Conservation (phyloP, 192 early-diverging fungal genomes). For the Podila verticillata region DNA sequence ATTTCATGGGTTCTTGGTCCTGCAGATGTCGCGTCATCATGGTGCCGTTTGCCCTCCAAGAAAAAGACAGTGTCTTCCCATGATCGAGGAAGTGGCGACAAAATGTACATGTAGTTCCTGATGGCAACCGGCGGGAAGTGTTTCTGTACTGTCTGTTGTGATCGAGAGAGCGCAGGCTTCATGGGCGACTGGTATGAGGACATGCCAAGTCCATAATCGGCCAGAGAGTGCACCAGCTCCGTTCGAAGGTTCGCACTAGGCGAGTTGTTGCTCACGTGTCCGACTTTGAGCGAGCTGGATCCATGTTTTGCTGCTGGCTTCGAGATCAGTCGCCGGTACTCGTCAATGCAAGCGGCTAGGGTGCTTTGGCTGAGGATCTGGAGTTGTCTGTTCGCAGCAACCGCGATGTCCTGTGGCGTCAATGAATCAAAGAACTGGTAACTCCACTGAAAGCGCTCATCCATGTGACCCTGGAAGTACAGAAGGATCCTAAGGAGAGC, state of each 20-base stretch:
- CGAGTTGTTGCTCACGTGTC: neutral
- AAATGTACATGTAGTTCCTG: conserved; percentile 37
- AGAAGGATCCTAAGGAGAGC: conserved; percentile 22
- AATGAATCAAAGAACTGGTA: conserved; percentile 35
- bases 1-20: conserved; percentile 22
- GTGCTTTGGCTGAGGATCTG: conserved; percentile 14
- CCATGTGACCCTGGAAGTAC: conserved; percentile 41
- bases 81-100: conserved; percentile 27
- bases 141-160: conserved; percentile 38
- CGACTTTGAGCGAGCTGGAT: neutral
- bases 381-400: conserved; percentile 14
- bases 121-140: conserved; percentile 40
- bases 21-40: neutral
- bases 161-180: conserved; percentile 14
- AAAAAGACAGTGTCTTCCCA: conserved; percentile 30
- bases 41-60: conserved; percentile 14
- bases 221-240: conserved; percentile 31
- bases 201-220: conserved; percentile 42
- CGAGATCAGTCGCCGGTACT: conserved; percentile 17
- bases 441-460: conserved; percentile 41
- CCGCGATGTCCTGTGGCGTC: conserved; percentile 14
- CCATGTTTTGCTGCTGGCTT: conserved; percentile 1
- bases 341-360: conserved; percentile 15
- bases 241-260: conserved; percentile 27
- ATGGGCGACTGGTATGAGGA: conserved; percentile 43